Evolutionary conservation across 768 basidiomycete species (phyloP), one percentile per base, ranked within the genome.

Genomic region (Royoungia palumana): DNA sequence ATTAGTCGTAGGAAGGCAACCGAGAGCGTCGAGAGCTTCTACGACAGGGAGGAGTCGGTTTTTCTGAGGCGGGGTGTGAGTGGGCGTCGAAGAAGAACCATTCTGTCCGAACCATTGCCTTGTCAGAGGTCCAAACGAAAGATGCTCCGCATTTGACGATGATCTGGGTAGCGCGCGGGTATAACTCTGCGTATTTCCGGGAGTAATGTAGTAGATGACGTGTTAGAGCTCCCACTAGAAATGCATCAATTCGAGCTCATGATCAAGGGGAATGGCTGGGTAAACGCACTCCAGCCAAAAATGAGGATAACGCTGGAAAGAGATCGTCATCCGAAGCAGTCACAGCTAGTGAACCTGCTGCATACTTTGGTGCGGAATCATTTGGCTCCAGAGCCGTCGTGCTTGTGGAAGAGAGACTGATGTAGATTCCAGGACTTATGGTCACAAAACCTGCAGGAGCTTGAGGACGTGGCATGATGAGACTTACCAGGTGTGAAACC

Each of bases 211-310:
- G 51, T 20, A 65, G 38, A 41, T 65, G 60, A 16, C 55, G 65
- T 24, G 61, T 65, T 14, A 36, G 27, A 3, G 60, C 65, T 17
- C 60, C 63, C 63, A 65, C 63, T 65, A 14, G 3, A 4, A n/a
- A 30, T 24, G 30, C 2, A n/a, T 53, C 25, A 42, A 2, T 50
- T 39, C n/a, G 28, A n/a, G n/a, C 28, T 30, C 10, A 38, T 2
- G 27, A 8, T 39, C n/a, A 9, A 32, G 14, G 11, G 30, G 30
- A 32, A 32, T 9, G 13, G 14, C 19, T 21, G 6, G 12, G 24
- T 16, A 20, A 17, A 53, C 63, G 24, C 35, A 65, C 64, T 60
- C 64, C 65, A 65, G 20, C 64, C 65, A 17, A 65, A 65, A 14
- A 65, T 56, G 14, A 65, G 58, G 38, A 65, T 67, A 9, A 67